phyloP scores from a whole-genome alignment of 2,329 filamentous ascomycete genomes.

The Nemania bipapillata region DNA sequence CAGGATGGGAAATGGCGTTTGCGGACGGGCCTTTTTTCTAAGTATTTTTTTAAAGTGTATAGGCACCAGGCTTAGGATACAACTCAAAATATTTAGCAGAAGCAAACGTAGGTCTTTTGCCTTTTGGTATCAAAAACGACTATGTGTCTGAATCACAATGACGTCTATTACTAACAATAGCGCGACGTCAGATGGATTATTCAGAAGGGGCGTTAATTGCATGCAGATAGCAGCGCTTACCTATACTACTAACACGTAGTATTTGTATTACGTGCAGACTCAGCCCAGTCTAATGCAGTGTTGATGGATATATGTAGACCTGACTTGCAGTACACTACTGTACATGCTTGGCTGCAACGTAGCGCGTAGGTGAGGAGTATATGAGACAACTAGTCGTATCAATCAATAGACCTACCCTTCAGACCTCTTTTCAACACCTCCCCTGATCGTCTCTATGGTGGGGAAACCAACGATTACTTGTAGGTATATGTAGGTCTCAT shows the following conservation, averaged over 20 bases:
- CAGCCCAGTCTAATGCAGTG: constrained; percentile 6
- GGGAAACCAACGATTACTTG: constrained; percentile 11
- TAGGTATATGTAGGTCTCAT: no score
- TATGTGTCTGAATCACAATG: neutral
- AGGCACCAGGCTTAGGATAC: neutral
- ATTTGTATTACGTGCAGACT: constrained; percentile 24
- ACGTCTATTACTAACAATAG: neutral
- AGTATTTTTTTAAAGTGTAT: neutral
- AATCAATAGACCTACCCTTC: neutral
- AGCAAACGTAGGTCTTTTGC: neutral
- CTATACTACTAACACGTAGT: neutral
- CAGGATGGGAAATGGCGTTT: neutral
- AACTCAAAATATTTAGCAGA: neutral
- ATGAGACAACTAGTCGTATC: neutral
- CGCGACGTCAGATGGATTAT: constrained; percentile 5
- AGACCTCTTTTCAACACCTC: neutral
- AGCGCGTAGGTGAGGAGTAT: neutral
- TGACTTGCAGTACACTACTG: neutral
- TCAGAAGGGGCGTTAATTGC: neutral
- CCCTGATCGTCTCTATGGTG: neutral
- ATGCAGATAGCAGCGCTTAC: constrained; percentile 11
- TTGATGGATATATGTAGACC: constrained; percentile 1
- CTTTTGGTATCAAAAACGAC: neutral
- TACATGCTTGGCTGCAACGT: neutral
- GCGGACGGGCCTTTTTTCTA: neutral